phyloP scores from a whole-genome alignment of 2,329 filamentous ascomycete species.

The Graphilbum fragrans region DNA sequence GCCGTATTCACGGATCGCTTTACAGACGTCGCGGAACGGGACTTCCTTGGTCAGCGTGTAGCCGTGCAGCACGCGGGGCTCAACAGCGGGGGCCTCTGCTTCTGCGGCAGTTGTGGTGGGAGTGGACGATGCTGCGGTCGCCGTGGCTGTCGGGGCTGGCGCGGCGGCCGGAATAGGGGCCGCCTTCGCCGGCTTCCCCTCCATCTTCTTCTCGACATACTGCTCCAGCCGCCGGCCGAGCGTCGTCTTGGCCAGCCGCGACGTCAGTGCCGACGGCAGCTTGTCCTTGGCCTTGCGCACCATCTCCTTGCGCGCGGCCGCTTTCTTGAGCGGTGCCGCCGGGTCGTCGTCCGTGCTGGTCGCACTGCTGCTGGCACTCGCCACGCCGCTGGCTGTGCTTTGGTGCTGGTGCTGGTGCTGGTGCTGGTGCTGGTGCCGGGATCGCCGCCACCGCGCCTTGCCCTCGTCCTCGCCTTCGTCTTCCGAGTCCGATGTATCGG shows the following conservation, averaged over 20 bases:
- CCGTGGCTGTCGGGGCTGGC: background rate
- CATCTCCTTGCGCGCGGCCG: conserved; percentile 39
- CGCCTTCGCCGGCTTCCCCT: conserved; percentile 6
- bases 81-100: conserved; percentile 25
- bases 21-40: conserved; percentile 75
- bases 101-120: background rate
- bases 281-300: conserved; percentile 53
- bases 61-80: conserved; percentile 74
- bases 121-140: background rate
- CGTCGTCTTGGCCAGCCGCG: conserved; percentile 35
- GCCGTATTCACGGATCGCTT: conserved; percentile 64
- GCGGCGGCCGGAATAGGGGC: background rate
- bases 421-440: background rate
- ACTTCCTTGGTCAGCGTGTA: conserved; percentile 87
- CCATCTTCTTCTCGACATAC: conserved; percentile 17
- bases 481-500: conserved; percentile 29
- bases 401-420: background rate
- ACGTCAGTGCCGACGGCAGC: conserved; percentile 28
- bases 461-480: conserved; percentile 14
- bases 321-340: conserved; percentile 1
- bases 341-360: conserved; percentile 31
- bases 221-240: conserved; percentile 29
- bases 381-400: conserved; percentile 24
- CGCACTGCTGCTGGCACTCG: conserved; percentile 29
- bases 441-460: background rate